Evolutionary conservation across 2,329 filamentous ascomycete species (phyloP), one percentile per base, ranked within the genome.

Genomic region (Apiospora sp.): DNA sequence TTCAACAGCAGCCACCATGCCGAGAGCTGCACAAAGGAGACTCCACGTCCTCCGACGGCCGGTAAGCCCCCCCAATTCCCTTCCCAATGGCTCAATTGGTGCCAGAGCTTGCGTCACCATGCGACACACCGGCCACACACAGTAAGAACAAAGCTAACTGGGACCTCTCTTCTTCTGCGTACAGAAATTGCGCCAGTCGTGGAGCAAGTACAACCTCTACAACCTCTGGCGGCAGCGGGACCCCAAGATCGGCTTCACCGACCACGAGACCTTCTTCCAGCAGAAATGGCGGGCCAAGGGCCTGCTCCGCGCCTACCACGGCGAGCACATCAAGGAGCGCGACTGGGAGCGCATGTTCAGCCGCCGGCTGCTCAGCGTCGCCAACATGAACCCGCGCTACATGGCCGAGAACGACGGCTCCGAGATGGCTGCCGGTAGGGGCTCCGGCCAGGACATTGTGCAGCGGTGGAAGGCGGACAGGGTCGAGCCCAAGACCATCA

Each of bases 191-290:
- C 93, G 96, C 79, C 94, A 96, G 87, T 94, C 95, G 87, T 98
- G 96, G 96, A 97, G 94, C 87, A 97, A 98, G 86, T 95, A 94
- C 88, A 98, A 97, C 81, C 88, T 99, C 75, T 99, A 94, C 90
- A 98, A 98, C 85, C 85, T 99, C 76, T 85, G 87, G 69, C 88
- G 89, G 76, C 79, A 89, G 46, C 83, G 79, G 61, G 79, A 82
- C 2, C 89, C 88, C 24, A 80, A 78, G 22, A 83, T 85, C 73
- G 80, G 77, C 74, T 79, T 80, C 44, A 79, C 76, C 27, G 79
- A 81, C 22, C 77, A 77, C 69, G 83, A 85, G 74, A 98, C 95
- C 64, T 97, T 96, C 85, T 99, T 97, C 89, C 96, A 98, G 87
- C 96, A 98, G 85, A 99, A 99, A 92, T 99, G 96, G 96, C 84